Base-by-base conservation (phyloP, 805 yeast species). In the Candida yuanshanica region DNA sequence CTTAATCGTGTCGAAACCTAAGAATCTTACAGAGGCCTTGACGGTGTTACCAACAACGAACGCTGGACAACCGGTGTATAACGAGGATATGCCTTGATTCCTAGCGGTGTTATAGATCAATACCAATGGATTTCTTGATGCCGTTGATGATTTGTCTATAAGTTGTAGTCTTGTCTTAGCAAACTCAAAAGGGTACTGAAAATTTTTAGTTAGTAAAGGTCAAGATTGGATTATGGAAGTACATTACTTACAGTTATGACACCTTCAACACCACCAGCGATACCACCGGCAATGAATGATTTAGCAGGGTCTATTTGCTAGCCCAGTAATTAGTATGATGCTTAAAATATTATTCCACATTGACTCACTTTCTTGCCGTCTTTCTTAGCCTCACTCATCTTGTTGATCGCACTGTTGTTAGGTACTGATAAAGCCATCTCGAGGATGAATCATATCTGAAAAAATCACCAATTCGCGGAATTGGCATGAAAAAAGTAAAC, bases 261-360 rank as follows among this genome's bases (percentile, higher is more conserved):
- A 25, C 96, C 96, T 65, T 91, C 99, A 24, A 90, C 80, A 20
- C 96, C 98, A 43, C 98, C 99, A 0, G 98, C 99, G 0, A 85
- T 72, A 39, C 97, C 96, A 42, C 99, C 99, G 7, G 96, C 98
- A 21, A 90, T 69, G 56, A 91, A 88, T 2, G 97, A 87, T 54
- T 83, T 79, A 46, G 75, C 56, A 2, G 93, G 91, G 58, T 83
- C 91, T 12, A 78, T 75, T 57, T 74, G 43, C 46, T 48, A 20
- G 11, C 14, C 20, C 13, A 5, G 20, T 13, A n/a, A 37, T 40
- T 39, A 41, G 38, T 34, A 20, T 14, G 21, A 31, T 4, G 14
- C 13, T 20, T 41, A 20, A 37, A 32, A 18, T 39, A 25, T 33
- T 20, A 14, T 27, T 7, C 14, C 23, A 20, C 10, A 24, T 7